Evolutionary conservation across 139 green algal genomes (phyloP).

Genomic region (Zygnema circumcarinatum): DNA sequence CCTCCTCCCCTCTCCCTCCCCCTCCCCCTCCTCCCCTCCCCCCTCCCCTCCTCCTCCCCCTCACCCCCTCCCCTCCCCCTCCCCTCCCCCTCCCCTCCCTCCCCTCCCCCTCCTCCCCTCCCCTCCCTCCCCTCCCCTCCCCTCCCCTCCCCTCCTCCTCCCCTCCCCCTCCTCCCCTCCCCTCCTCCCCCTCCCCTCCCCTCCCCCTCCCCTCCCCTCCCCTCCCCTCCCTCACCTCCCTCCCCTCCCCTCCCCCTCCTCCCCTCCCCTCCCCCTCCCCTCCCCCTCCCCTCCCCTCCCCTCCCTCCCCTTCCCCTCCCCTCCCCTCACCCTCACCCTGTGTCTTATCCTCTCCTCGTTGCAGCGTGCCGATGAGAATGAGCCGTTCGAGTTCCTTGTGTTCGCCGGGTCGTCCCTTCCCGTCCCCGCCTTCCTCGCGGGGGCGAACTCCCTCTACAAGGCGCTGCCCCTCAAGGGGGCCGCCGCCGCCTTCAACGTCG

Average conservation of each 20-base stretch:
- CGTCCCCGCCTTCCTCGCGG: constrained; percentile 35
- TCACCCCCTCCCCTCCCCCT: too few species aligned
- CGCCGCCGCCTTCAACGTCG: constrained; percentile 41
- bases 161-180: neutral
- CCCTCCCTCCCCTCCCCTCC: neutral
- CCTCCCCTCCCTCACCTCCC: neutral
- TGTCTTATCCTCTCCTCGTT: neutral
- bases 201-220: neutral
- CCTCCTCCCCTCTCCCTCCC: too few species aligned
- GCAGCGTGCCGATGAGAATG: neutral
- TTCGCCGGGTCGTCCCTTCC: constrained; percentile 23
- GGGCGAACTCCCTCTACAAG: constrained; percentile 51
- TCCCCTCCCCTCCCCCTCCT: neutral
- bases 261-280: neutral
- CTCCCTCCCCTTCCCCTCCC: neutral
- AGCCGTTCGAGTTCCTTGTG: neutral
- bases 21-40: too few species aligned
- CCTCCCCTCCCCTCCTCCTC: neutral
- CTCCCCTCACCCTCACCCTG: too few species aligned
- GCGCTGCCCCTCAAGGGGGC: constrained; percentile 21
- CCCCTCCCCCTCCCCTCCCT: neutral
- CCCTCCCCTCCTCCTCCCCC: too few species aligned
- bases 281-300: neutral
- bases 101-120: neutral
- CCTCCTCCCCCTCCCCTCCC: neutral